phyloP scores from a whole-genome alignment of 192 early-diverging fungal species.

The Entomortierella beljakovae region DNA sequence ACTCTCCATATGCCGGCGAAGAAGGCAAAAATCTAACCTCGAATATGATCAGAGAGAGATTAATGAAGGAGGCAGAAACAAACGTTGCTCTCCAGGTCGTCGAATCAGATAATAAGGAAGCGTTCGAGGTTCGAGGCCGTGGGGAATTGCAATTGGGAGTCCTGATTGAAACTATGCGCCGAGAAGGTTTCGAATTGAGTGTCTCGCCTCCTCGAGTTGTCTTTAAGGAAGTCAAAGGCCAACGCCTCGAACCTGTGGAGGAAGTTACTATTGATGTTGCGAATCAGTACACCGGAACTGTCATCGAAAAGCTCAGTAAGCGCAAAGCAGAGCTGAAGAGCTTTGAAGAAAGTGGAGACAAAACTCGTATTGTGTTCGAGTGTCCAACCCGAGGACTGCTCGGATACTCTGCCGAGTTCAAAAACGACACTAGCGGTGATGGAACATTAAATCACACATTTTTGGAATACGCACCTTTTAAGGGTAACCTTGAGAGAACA shows the following conservation, averaged over 20 bases:
- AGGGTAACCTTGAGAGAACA: conserved; percentile 76
- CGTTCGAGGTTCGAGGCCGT: conserved; percentile 87
- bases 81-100: conserved; percentile 85
- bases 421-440: conserved; percentile 88
- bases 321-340: conserved; percentile 86
- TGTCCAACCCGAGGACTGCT: conserved; percentile 86
- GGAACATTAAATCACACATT: conserved; percentile 87
- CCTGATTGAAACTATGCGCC: conserved; percentile 90
- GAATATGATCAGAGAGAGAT: conserved; percentile 80
- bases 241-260: conserved; percentile 83
- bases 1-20: conserved; percentile 85
- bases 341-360: conserved; percentile 75
- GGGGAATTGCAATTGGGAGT: conserved; percentile 92
- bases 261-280: conserved; percentile 87
- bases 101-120: conserved; percentile 72
- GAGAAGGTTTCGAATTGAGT: conserved; percentile 88
- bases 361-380: conserved; percentile 81
- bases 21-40: conserved; percentile 84
- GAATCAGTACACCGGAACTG: conserved; percentile 74
- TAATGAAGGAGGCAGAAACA: conserved; percentile 81
- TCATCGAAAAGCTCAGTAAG: conserved; percentile 88
- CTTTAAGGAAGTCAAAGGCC: conserved; percentile 68
- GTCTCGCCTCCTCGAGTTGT: conserved; percentile 87
- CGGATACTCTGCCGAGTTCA: conserved; percentile 89
- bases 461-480: conserved; percentile 76